Evolutionary conservation across 306 rosid species (phyloP).

Genomic region (Macrotyloma uniflorum): DNA sequence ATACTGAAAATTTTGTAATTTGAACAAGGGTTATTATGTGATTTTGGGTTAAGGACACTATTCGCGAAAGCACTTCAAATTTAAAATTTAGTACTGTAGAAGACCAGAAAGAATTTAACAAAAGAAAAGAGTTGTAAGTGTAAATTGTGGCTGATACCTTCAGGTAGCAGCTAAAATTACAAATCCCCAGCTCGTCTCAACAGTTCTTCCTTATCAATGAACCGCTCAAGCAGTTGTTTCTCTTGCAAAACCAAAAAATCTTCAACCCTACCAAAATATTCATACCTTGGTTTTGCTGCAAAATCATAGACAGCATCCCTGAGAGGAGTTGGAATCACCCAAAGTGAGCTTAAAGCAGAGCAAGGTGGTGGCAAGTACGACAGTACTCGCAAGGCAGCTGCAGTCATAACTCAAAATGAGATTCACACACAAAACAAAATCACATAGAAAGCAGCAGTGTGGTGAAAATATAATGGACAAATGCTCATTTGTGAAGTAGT

Average conservation of each 20-base stretch:
- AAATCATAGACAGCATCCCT: slow-evolving; percentile 69
- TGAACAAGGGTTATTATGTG: background rate
- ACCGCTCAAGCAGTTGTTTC: slow-evolving; percentile 75
- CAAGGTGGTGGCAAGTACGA: slow-evolving; percentile 79
- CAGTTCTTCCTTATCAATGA: slow-evolving; percentile 83
- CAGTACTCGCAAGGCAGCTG: slow-evolving; percentile 76
- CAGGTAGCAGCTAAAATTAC: slow-evolving; percentile 11
- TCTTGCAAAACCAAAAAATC: slow-evolving; percentile 69
- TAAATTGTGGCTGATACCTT: slow-evolving; percentile 10
- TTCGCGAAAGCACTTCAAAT: slow-evolving; percentile 13
- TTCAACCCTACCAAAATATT: slow-evolving; percentile 68
- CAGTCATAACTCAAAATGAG: slow-evolving; percentile 43
- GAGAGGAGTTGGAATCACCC: slow-evolving; percentile 66
- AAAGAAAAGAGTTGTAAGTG: slow-evolving; percentile 11
- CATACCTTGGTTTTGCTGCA: slow-evolving; percentile 59
- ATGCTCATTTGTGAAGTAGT: slow-evolving; percentile 1
- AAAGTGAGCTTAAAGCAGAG: slow-evolving; percentile 61
- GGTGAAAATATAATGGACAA: slow-evolving; percentile 20
- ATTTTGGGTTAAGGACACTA: background rate
- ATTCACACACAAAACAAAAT: slow-evolving; percentile 12
- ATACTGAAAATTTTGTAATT: background rate
- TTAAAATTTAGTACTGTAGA: slow-evolving; percentile 12
- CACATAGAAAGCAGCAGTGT: background rate
- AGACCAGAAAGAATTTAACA: background rate
- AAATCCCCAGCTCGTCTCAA: slow-evolving; percentile 34